A percentile compares a stretch with the other conserved stretches of the same genome.
phyloP scores from a whole-genome alignment of 2,329 filamentous ascomycete species.

The Zymoseptoria pseudotritici region DNA sequence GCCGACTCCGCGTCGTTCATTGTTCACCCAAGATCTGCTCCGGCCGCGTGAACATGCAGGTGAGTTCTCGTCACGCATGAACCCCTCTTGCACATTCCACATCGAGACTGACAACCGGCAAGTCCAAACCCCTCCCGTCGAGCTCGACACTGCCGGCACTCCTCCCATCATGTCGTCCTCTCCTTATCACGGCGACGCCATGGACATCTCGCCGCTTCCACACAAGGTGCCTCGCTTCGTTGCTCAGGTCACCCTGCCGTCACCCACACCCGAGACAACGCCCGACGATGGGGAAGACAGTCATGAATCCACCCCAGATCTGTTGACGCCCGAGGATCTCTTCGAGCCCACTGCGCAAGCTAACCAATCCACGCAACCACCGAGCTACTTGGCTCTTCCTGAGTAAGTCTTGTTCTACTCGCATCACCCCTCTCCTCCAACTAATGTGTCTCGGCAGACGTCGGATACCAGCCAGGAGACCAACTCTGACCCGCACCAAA shows the following conservation, averaged over 20 bases:
- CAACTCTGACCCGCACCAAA: conserved; percentile 68
- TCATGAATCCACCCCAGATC: conserved; percentile 27
- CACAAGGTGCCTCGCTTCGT: conserved; percentile 64
- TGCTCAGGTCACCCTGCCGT: conserved; percentile 58
- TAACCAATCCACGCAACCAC: background rate
- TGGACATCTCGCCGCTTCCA: conserved; percentile 90
- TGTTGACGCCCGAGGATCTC: conserved; percentile 26
- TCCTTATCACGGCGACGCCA: conserved; percentile 71
- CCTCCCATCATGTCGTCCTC: conserved; percentile 71
- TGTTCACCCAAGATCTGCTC: conserved; percentile 70
- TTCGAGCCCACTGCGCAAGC: conserved; percentile 2
- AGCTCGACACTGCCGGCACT: conserved; percentile 67
- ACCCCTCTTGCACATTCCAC: conserved; percentile 25
- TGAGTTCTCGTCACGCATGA: conserved; percentile 20
- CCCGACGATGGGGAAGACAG: conserved; percentile 31
- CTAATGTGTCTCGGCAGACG: conserved; percentile 22
- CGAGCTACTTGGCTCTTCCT: conserved; percentile 19
- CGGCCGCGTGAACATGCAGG: conserved; percentile 35
- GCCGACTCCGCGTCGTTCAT: conserved; percentile 72
- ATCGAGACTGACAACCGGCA: conserved; percentile 11
- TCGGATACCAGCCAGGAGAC: conserved; percentile 49
- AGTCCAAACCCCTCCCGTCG: conserved; percentile 39
- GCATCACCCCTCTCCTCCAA: background rate
- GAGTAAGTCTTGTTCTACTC: conserved; percentile 21
- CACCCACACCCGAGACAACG: conserved; percentile 58